phyloP scores from a whole-genome alignment of 2,329 filamentous ascomycete genomes.

The Neophaeococcomyces mojaviensis region DNA sequence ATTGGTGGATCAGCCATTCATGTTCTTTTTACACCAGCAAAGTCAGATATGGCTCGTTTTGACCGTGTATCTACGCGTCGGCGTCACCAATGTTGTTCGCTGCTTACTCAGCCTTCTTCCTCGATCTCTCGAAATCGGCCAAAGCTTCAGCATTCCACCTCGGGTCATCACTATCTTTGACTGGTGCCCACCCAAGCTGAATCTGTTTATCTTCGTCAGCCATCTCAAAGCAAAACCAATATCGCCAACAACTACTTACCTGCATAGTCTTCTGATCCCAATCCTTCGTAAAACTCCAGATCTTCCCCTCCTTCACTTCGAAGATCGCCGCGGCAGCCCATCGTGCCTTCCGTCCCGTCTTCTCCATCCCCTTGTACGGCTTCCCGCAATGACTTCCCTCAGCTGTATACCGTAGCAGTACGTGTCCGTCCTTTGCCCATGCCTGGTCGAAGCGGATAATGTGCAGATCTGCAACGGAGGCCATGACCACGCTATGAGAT shows the following conservation, averaged over 20 bases:
- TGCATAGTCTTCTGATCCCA: slow-evolving; percentile 30
- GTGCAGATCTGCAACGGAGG: slow-evolving; percentile 28
- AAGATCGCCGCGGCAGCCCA: slow-evolving; percentile 36
- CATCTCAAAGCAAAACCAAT: too few species aligned
- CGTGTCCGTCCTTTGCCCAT: slow-evolving; percentile 30
- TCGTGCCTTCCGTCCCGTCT: slow-evolving; percentile 27
- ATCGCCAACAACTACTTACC: slow-evolving; percentile 11
- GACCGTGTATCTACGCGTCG: too few species aligned
- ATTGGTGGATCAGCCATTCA: too few species aligned
- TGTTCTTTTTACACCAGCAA: too few species aligned
- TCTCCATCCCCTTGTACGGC: slow-evolving; percentile 30
- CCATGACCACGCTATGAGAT: slow-evolving; percentile 32
- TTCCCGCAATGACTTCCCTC: slow-evolving; percentile 31
- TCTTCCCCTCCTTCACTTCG: slow-evolving; percentile 30
- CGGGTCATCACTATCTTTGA: slow-evolving; percentile 19
- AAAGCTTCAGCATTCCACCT: slow-evolving; percentile 20
- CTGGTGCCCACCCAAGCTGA: slow-evolving; percentile 21
- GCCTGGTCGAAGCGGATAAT: slow-evolving; percentile 31
- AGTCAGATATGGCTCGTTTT: too few species aligned
- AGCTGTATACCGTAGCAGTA: slow-evolving; percentile 32
- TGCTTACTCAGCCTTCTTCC: slow-evolving; percentile 1
- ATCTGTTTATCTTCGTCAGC: slow-evolving; percentile 12
- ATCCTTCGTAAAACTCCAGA: slow-evolving; percentile 32
- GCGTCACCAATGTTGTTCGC: too few species aligned
- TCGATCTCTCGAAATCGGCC: slow-evolving; percentile 16